A percentile compares a stretch with the other conserved stretches of the same genome.
Conservation (phyloP, 495 filamentous ascomycete genomes). For the Hypoxylon trugodes region DNA sequence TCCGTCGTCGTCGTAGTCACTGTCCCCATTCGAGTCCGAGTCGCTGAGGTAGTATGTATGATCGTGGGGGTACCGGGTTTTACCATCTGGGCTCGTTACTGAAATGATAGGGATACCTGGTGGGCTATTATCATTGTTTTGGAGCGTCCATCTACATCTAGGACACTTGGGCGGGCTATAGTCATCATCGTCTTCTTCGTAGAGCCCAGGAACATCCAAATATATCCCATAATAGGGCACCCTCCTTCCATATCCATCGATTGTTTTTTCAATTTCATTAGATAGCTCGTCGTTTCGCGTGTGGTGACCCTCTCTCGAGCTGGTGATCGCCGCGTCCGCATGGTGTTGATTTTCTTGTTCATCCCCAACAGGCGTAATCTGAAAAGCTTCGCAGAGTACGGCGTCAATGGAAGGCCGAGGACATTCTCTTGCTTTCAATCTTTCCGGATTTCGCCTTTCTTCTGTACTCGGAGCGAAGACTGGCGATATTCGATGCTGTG, state of each 20-base stretch:
- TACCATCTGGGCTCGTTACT: conserved; percentile 9
- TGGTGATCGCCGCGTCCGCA: no score
- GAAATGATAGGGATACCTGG: conserved; percentile 7
- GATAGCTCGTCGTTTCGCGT: neutral
- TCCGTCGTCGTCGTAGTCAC: neutral
- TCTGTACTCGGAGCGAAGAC: neutral
- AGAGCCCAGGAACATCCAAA: neutral
- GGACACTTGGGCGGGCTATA: neutral
- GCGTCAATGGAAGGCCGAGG: neutral
- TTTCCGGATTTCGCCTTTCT: neutral
- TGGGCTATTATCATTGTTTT: neutral
- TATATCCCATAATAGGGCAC: neutral
- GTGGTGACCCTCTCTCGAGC: neutral
- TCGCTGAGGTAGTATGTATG: conserved; percentile 16
- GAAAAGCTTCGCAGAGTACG: neutral
- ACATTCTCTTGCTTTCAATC: neutral
- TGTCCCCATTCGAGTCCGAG: neutral
- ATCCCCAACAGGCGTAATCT: neutral
- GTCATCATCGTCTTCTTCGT: no score
- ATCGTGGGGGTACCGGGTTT: conserved; percentile 9
- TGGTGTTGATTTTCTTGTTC: neutral
- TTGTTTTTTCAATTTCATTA: no score
- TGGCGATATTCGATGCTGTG: neutral
- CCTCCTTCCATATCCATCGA: neutral
- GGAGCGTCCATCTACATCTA: conserved; percentile 8